Base-by-base conservation (phyloP, 2,329 filamentous ascomycete species). In the Pezicula radicicola region DNA sequence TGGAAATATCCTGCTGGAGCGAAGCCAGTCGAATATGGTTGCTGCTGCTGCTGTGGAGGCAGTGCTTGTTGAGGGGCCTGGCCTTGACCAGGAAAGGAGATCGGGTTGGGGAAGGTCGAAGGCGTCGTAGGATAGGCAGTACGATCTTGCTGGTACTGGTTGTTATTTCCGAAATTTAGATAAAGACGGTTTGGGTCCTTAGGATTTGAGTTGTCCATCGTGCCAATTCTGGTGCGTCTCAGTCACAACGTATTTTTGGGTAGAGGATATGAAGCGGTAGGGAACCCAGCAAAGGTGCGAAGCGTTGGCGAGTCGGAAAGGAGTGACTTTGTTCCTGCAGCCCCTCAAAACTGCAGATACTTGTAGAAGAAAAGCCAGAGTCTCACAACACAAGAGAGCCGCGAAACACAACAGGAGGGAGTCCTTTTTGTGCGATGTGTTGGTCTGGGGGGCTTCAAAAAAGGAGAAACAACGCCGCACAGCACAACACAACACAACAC, bases 81-180 rank as follows among this genome's bases (percentile, higher is more conserved):
- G 27, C 51, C 52, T 46, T 63, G 60, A 50, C 55, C 52, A 30
- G 60, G 60, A 53, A 63, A 63, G 36, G 84, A 85, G 68, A 96
- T 88, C 55, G 92, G 92, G 74, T 97, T 93, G 12, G 93, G 93
- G 67, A 97, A 97, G 53, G 92, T 96, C 59, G 93, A 97, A 48
- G 93, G 93, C 9, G 93, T 97, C 49, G 93, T 91, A 61, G 88
- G 89, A 77, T 89, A 91, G n/a, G 42, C 42, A 60, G 84, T 77
- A 68, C 87, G 80, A 69, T 87, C 87, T 79, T 51, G 81, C 72
- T 55, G 77, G 21, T 27, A 27, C 75, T 53, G 84, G 79, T 64
- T 84, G 83, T 62, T 85, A 84, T 68, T 80, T 80, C 40, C 47
- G 70, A 85, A 82, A 71, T 87, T 87, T 66, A 89, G 78, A 66